A percentile compares a stretch with the other conserved stretches of the same genome.
Conservation (phyloP, 495 filamentous ascomycete genomes). For the Penicillium chermesinum region DNA sequence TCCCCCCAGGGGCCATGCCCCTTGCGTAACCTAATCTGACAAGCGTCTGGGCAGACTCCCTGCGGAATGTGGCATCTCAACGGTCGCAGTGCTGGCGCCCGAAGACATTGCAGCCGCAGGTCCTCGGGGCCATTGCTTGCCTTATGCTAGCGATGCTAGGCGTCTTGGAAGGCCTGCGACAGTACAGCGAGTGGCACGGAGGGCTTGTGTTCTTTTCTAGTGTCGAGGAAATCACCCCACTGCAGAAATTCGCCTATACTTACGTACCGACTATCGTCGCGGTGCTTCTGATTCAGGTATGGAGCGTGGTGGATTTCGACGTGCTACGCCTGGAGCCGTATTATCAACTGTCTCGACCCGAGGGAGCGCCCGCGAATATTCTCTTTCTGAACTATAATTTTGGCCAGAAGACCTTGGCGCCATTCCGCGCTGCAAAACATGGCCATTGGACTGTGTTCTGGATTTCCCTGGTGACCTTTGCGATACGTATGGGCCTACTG, state of each 20-base stretch:
- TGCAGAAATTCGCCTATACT: constrained; percentile 3
- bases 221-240: not conserved
- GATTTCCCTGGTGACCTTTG: constrained; percentile 15
- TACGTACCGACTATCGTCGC: constrained; percentile 20
- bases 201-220: not conserved
- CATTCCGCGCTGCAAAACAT: constrained; percentile 16
- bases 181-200: not conserved
- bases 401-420: constrained; percentile 13
- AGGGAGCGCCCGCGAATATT: constrained; percentile 13
- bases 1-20: not conserved
- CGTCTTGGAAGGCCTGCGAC: not conserved
- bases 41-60: not conserved
- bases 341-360: constrained; percentile 21
- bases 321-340: constrained; percentile 25
- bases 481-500: constrained; percentile 14
- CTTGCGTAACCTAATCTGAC: not conserved
- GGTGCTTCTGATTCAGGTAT: constrained; percentile 13
- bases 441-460: constrained; percentile 21
- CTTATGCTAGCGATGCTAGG: not conserved
- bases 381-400: constrained; percentile 28
- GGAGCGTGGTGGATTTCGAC: constrained; percentile 20
- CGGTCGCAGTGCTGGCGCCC: not conserved
- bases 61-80: not conserved
- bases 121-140: not conserved
- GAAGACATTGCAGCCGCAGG: not conserved